Base-by-base conservation (phyloP, 164 flowering plant genomes). In the Vitis rupestris region DNA sequence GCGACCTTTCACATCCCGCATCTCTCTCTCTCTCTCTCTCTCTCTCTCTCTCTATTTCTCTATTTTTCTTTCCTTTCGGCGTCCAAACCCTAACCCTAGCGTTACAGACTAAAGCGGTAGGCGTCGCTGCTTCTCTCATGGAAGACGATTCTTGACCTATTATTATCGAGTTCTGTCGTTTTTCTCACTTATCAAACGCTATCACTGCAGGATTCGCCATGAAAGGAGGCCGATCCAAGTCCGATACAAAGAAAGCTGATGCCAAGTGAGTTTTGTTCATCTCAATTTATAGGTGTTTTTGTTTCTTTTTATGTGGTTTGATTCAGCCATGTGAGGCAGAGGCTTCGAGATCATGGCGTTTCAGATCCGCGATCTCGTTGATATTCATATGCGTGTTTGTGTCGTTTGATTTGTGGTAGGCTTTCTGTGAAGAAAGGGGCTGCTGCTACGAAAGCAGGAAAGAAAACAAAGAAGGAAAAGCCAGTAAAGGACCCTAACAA, bases 401-500 rank as follows among this genome's bases (percentile, higher is more conserved):
- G 14, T 72, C n/a, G 51, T 68, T 59, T 9, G 51, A 0, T 65
- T 2, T 58, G 69, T 29, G 50, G n/a, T 55, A 82, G 88, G 82
- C 83, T 84, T 23, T 49, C 84, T 14, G 88, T 82, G 78, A 84
- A 81, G 63, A 78, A 82, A 70, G 78, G 73, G 16, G 49, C 79
- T 10, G 76, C 75, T 2, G 64, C 64, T 8, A 8, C 70, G 0
- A 76, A 74, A 49, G 73, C 67, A 1, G 74, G 53, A 2, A 71
- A 37, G 65, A 74, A 71, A 37, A 1, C 74, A 63, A 67, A 68
- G 56, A 73, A 67, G 67, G 72, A 71, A n/a, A 81, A 82, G 78
- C 70, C 75, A 0, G 84, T 58, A 0, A 85, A 85, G 70, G 89
- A 85, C 50, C 87, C 89, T 54, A 80, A 82, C 82, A 85, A 82